Evolutionary conservation across 768 basidiomycete genomes (phyloP), one percentile per base, ranked within the genome.

Genomic region (Daedalea quercina): DNA sequence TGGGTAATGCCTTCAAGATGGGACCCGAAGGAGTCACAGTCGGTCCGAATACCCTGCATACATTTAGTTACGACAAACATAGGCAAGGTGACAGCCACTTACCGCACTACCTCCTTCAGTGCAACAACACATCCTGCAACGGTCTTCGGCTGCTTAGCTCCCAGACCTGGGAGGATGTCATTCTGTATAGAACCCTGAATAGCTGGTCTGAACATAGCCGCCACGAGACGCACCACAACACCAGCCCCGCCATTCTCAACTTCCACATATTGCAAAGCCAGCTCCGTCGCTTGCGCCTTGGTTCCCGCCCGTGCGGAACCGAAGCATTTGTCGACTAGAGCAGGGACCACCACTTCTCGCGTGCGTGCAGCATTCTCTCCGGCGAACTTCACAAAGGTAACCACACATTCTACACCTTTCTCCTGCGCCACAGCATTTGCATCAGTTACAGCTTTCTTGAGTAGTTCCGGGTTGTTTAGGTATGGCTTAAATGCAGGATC

Each of bases 401-500:
- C 82, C 31, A 94, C 70, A 60, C 88, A 92, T 65, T 97, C 95
- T 4, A 98, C 80, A 28, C 90, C 96, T 66, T 95, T 97, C 75
- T 99, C 96, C 70, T 99, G 96, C 11, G 95, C 94, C 26, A 97
- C 95, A 24, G 88, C 96, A 69, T 98, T 98, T 1, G 93, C 75
- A 63, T 99, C 96, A 2, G 84, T 84, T 33, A 75, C 90, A 61
- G 94, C 84, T 71, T 87, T 93, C 79, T 87, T 92, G 60, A 94
- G 78, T 25, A 85, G 70, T 65, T 87, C 85, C 26, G 82, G 71
- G 60, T 86, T 86, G 69, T 80, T 83, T 55, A 89, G 65, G 69
- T 93, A 98, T 12, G 91, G 90, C 61, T 82, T 85, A 76, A 99
- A 98, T 24, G 88, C 89, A 45, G 93, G 91, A 76, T 97, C 95